phyloP scores from a whole-genome alignment of 108 stramenopile genomes.

The Nitzschia sp. region DNA sequence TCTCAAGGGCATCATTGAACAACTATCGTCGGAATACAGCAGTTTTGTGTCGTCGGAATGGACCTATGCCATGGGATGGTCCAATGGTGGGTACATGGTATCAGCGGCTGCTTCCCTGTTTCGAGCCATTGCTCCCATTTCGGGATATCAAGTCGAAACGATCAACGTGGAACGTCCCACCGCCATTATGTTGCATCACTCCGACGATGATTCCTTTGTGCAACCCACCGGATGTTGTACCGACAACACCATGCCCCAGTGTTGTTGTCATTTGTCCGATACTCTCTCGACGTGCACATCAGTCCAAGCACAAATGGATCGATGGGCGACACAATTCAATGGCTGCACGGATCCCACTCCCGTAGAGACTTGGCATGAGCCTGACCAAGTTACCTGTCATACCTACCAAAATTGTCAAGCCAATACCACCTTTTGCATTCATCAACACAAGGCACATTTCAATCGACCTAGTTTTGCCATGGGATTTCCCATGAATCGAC shows the following conservation, averaged over 20 bases:
- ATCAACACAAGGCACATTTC: slow-evolving; percentile 48
- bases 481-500: slow-evolving; percentile 43
- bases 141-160: slow-evolving; percentile 37
- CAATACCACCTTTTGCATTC: slow-evolving; percentile 48
- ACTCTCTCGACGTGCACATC: slow-evolving; percentile 31
- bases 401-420: slow-evolving; percentile 21
- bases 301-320: background rate
- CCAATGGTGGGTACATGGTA: slow-evolving; percentile 68
- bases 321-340: slow-evolving; percentile 11
- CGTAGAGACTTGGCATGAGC: background rate
- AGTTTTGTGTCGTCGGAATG: slow-evolving; percentile 1
- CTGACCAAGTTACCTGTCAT: slow-evolving; percentile 16
- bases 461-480: slow-evolving; percentile 40
- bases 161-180: slow-evolving; percentile 17
- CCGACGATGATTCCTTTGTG: slow-evolving; percentile 46
- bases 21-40: slow-evolving; percentile 21
- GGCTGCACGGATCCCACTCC: background rate
- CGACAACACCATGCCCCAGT: slow-evolving; percentile 47
- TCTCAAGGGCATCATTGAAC: slow-evolving; percentile 32
- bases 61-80: slow-evolving; percentile 60
- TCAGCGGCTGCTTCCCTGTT: slow-evolving; percentile 50
- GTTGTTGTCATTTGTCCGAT: slow-evolving; percentile 56
- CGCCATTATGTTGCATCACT: slow-evolving; percentile 53
- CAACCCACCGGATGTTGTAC: slow-evolving; percentile 53
- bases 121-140: slow-evolving; percentile 57